These are phyloP conservation scores for Hsuehochloa calcarea DNA, from an alignment of 176 grass and related monocot species.

Conservation along the genomic window DNA sequence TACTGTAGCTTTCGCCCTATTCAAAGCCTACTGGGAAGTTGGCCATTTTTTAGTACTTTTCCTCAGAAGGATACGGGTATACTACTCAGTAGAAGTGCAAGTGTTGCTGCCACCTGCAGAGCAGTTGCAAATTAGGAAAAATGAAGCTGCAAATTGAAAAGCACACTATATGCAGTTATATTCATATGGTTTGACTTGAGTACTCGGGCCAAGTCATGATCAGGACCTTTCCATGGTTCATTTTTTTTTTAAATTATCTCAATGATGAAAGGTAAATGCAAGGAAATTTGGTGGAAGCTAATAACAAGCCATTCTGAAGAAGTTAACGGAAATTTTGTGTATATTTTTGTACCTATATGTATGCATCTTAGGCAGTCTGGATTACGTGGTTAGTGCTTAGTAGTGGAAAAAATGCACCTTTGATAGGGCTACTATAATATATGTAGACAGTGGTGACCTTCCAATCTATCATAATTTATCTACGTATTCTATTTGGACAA, in stretches of 20 bases:
- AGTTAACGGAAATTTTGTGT: conserved; percentile 35
- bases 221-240: background rate
- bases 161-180: background rate
- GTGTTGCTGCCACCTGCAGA: background rate
- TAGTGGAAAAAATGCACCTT: background rate
- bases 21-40: background rate
- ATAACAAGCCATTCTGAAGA: background rate
- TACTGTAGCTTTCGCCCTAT: background rate
- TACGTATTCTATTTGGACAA: background rate
- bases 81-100: background rate
- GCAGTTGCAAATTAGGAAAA: background rate
- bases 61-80: background rate
- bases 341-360: background rate
- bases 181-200: background rate
- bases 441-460: background rate
- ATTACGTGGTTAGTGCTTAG: background rate
- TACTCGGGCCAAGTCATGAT: background rate
- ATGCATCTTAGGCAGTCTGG: background rate
- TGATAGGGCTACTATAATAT: background rate
- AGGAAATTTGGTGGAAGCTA: conserved; percentile 27
- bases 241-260: background rate
- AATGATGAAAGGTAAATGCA: conserved; percentile 5
- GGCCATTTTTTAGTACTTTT: background rate
- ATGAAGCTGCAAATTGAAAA: background rate
- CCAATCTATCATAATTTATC: background rate